Base-by-base conservation (phyloP, 2,329 filamentous ascomycete genomes). In the Sporothrix schenckii region DNA sequence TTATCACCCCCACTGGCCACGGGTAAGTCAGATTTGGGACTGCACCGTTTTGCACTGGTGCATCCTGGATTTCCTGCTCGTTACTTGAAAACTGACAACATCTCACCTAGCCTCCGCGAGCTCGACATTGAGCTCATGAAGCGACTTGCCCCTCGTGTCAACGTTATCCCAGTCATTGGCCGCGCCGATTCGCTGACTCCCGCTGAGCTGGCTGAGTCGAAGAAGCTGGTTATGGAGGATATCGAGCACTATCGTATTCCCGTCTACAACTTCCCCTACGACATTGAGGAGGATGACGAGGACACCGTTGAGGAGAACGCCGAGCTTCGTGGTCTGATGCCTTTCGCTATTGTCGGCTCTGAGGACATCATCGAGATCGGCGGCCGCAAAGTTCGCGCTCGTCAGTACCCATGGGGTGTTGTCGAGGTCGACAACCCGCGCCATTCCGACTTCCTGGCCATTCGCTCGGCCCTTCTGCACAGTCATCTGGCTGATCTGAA, bases 201-300 rank as follows among this genome's bases (percentile, higher is more conserved):
- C 52, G 91, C 92, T 75, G 95, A 99, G 85, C 87, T 99, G 74
- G 95, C 95, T 75, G 95, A 99, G 83, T 98, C 94, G 76, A 99
- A 99, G 89, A 99, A 98, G 87, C 88, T 99, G 73, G 94, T 99
- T 79, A 99, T 99, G 95, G 95, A 99, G 86, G 95, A 99, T 80
- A 99, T 99, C 77, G 95, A 99, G 84, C 95, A 99, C 83, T 99
- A 99, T 86, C 92, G 95, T 80, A 99, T 99, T 77, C 95, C 95
- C 61, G 94, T 99, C 75, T 99, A 99, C 88, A 99, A 99, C 88
- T 99, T 99, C 87, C 95, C 95, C 66, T 99, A 99, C 85, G 95
- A 99, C 77, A 97, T 99, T 73, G 95, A 99, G 83, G 95, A 99
- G 85, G 95, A 99, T 77, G 95, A 99, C 76, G 95, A 99, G 84